Percentiles rank a stretch among this genome's conserved stretches.
Conservation (phyloP, 1,139 yeast genomes). For the Zygoascus sp. region DNA sequence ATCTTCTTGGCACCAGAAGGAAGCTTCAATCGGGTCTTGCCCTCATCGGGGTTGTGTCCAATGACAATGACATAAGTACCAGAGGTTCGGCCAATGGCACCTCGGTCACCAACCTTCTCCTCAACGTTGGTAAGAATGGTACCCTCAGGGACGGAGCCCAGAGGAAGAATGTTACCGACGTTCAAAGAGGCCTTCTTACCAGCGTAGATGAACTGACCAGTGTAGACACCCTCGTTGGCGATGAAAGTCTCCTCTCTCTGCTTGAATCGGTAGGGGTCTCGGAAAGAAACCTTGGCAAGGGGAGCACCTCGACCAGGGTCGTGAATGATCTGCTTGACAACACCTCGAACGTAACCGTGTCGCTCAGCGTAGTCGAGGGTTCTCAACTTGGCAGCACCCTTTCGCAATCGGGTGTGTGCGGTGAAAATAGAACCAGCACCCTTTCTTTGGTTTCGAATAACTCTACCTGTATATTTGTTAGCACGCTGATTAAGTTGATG, state of each 20-base stretch:
- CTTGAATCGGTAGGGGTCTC: conserved; percentile 99
- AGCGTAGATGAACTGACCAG: conserved; percentile 98
- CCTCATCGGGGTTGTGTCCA: conserved; percentile 99
- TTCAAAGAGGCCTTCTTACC: conserved; percentile 98
- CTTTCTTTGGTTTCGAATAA: conserved; percentile 99
- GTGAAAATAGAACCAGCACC: conserved; percentile 99
- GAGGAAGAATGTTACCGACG: conserved; percentile 96
- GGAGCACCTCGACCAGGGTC: conserved; percentile 99
- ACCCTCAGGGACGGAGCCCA: conserved; percentile 98
- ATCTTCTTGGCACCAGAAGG: conserved; percentile 99
- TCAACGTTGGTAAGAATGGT: conserved; percentile 97
- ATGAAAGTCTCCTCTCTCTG: conserved; percentile 97
- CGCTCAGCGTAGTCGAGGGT: conserved; percentile 99
- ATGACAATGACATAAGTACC: conserved; percentile 98
- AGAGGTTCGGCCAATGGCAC: conserved; percentile 98
- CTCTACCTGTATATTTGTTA: conserved; percentile 73
- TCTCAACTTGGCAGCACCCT: conserved; percentile 99
- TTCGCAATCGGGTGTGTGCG: conserved; percentile 99
- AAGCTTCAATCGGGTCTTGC: conserved; percentile 97
- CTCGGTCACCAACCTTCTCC: conserved; percentile 99
- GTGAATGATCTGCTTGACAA: conserved; percentile 97
- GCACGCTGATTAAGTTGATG: not conserved
- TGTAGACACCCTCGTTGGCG: conserved; percentile 99
- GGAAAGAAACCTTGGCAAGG: conserved; percentile 97
- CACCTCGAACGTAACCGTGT: conserved; percentile 99